Evolutionary conservation across 768 basidiomycete genomes (phyloP).

Genomic region (Podaxis pistillaris): DNA sequence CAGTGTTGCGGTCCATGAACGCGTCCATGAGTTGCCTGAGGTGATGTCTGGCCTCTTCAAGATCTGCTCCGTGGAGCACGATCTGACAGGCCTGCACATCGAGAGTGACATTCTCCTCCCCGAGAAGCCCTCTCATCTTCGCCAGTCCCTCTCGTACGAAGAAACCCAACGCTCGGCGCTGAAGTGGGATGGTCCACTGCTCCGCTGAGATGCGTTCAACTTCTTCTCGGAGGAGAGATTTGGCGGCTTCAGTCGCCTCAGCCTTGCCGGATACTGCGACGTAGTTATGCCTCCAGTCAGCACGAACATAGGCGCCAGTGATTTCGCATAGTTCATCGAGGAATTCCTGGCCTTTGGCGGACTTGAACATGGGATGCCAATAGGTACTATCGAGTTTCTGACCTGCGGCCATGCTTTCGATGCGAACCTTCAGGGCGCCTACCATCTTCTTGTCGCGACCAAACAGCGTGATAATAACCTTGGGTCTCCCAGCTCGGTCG

Average conservation of each 20-base stretch:
- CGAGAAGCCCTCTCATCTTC: constrained; percentile 49
- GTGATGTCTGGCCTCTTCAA: constrained; percentile 51
- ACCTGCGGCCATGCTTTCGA: constrained; percentile 53
- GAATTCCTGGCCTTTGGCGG: constrained; percentile 29
- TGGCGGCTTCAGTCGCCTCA: constrained; percentile 37
- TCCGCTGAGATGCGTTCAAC: constrained; percentile 44
- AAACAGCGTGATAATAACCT: constrained; percentile 40
- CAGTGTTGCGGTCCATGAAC: not conserved
- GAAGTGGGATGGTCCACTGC: constrained; percentile 39
- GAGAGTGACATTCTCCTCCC: constrained; percentile 52
- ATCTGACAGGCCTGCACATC: constrained; percentile 33
- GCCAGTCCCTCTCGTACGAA: constrained; percentile 51
- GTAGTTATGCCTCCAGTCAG: constrained; percentile 42
- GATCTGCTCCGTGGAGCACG: constrained; percentile 51
- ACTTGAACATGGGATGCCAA: constrained; percentile 49
- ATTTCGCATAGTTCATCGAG: constrained; percentile 29
- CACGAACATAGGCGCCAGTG: constrained; percentile 42
- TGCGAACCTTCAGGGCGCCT: constrained; percentile 58
- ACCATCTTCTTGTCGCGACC: constrained; percentile 53
- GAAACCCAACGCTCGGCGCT: constrained; percentile 40
- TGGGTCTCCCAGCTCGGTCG: constrained; percentile 23
- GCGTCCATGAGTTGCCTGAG: constrained; percentile 41
- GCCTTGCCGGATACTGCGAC: constrained; percentile 48
- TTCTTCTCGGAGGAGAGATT: constrained; percentile 43
- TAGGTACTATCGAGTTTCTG: constrained; percentile 40